Evolutionary conservation across 1,284 basidiomycete genomes (phyloP), one percentile per base, ranked within the genome.

Genomic region (Melampsora americana): DNA sequence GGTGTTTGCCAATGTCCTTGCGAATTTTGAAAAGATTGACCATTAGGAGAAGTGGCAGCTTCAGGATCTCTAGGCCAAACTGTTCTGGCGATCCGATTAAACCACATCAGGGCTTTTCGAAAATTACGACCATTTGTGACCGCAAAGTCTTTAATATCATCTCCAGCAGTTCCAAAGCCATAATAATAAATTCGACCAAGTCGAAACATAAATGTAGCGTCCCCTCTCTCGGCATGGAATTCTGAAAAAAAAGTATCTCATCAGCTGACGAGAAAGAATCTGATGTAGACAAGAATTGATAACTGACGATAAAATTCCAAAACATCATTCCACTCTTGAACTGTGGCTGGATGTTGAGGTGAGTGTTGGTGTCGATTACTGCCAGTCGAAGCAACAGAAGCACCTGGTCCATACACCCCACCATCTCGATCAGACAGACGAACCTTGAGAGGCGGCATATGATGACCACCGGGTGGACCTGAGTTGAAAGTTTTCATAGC

Each of bases 181-280:
- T 93, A 90, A 81, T 97, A 97, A 84, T 90, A 95, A n/a, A 95
- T 90, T 82, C 92, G 90, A 18, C 92, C 94, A 1, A 97, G 87
- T 28, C 91, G 88, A 82, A 90, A 92, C 0, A 92, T 91, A 81
- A 92, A 95, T 79, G 90, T 88, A 66, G 88, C 88, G 80, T 93
- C 92, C 20, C 91, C 91, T 20, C 92, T 88, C 80, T 96, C 92
- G 16, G 94, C 92, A 77, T 95, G 94, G 84, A 94, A 97, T 26
- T 79, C 72, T 75, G 23, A 11, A 61, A 30, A 23, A 42, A 44
- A 46, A 66, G 48, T 46, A 5, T 0, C 11, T 61, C 26, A 75
- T 48, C 26, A 50, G 61, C 32, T 42, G 3, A 26, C 7, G 23
- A 73, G 62, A 11, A 50, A 30, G 14, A 62, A 16, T 16, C 16